phyloP scores from a whole-genome alignment of 2,329 filamentous ascomycete genomes.

The Calycina herbarum region DNA sequence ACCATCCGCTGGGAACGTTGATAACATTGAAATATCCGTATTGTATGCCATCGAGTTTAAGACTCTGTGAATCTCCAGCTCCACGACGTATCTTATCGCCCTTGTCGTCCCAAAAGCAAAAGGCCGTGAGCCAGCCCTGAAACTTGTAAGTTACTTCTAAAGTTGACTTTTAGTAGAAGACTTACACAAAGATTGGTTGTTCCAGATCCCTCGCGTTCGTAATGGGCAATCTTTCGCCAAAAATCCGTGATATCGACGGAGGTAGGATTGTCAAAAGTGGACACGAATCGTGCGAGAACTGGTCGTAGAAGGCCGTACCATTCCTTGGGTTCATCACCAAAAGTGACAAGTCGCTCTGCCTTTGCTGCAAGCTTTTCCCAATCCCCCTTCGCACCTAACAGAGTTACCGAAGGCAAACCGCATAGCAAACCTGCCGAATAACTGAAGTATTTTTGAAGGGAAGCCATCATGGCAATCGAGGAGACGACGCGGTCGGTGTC shows the following conservation, averaged over 20 bases:
- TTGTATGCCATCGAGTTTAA: slow-evolving; percentile 26
- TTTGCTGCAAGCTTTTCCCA: slow-evolving; percentile 41
- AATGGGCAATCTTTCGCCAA: slow-evolving; percentile 37
- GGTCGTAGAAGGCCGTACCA: slow-evolving; percentile 39
- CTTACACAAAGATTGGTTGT: not conserved
- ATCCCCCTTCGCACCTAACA: slow-evolving; percentile 49
- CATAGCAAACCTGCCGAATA: slow-evolving; percentile 40
- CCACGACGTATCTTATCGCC: not conserved
- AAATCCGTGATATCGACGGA: slow-evolving; percentile 35
- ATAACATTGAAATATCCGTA: slow-evolving; percentile 32
- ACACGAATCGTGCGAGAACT: slow-evolving; percentile 39
- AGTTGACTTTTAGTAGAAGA: slow-evolving; percentile 20
- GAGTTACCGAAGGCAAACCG: slow-evolving; percentile 53
- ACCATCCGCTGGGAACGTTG: slow-evolving; percentile 34
- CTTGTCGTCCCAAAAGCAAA: slow-evolving; percentile 38
- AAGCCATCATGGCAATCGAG: slow-evolving; percentile 51
- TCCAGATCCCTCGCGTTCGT: not conserved
- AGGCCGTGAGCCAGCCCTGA: slow-evolving; percentile 41
- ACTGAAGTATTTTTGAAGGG: slow-evolving; percentile 50
- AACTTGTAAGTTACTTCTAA: slow-evolving; percentile 23
- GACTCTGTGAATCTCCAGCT: too few species aligned
- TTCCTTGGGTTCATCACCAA: slow-evolving; percentile 38
- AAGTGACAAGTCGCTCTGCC: slow-evolving; percentile 37
- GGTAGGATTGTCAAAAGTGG: slow-evolving; percentile 36
- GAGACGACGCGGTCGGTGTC: slow-evolving; percentile 45